Evolutionary conservation across 129 eudicot species (phyloP), one percentile per base, ranked within the genome.

Genomic region (Erigeron canadensis): DNA sequence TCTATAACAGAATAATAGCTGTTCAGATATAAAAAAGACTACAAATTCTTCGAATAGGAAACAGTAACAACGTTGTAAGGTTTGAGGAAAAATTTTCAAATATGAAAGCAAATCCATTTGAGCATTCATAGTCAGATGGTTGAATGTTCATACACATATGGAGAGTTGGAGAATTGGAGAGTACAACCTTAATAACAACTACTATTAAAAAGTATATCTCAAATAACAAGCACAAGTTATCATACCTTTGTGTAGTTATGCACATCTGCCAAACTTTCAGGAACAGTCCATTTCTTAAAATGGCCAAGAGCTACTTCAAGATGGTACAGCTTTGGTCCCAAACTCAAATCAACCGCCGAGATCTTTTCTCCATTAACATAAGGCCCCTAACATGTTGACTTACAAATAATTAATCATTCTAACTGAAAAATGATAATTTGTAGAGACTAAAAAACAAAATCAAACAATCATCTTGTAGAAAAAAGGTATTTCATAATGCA

Each of bases 321-420:
- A 59, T 88, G 97, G 85, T 70, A 84, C 4, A 91, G 80, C 84
- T 86, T 91, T 8, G 96, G 96, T 21, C 89, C 97, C 88, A 91
- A 79, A 70, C 83, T 75, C 86, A 91, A 77, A 81, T 91, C 97
- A 77, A 86, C 89, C 42, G 96, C 89, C 66, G 84, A 66, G 53
- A 91, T 69, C 50, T 80, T 86, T 19, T 83, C 94, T 50, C 97
- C 96, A 54, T 75, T 79, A 39, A 88, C 67, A 67, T 82, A 88
- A 42, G 94, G 91, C 54, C 94, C 96, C 96, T 88, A 64, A 11
- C 50, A 50, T 42, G 28, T 48, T 41, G 39, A 39, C 40, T 5
- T 51, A 41, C 12, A 41, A 63, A 73, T 75, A 39, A 74, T 19
- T 2, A 23, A 28, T 15, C 74, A 65, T 69, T 44, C 51, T 6